Percentiles rank a stretch among this genome's conserved stretches.
phyloP scores from a whole-genome alignment of 176 grass and related monocot genomes.

The Miscanthus lutarioriparius region DNA sequence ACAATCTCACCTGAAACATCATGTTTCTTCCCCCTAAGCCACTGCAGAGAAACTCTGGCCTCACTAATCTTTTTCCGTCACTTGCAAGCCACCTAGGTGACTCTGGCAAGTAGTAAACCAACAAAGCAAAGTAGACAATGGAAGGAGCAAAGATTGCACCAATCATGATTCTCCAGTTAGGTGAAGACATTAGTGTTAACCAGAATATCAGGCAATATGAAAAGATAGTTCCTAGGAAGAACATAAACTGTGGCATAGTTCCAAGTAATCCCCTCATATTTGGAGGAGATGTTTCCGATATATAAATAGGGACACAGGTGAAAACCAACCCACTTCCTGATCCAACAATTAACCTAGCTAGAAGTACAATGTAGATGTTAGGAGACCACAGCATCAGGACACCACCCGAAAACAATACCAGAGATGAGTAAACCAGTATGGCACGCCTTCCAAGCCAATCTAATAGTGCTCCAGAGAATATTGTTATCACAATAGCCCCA shows the following conservation, averaged over 20 bases:
- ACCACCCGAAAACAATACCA: constrained; percentile 60
- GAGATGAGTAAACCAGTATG: constrained; percentile 74
- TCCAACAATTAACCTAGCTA: constrained; percentile 83
- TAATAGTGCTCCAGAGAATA: constrained; percentile 76
- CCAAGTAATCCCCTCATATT: constrained; percentile 70
- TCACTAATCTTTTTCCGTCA: constrained; percentile 59
- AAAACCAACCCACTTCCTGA: constrained; percentile 85
- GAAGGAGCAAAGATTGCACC: constrained; percentile 74
- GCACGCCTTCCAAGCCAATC: constrained; percentile 75
- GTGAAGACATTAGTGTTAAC: constrained; percentile 57
- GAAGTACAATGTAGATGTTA: constrained; percentile 78
- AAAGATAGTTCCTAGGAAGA: constrained; percentile 67
- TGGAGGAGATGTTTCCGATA: constrained; percentile 86
- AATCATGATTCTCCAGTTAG: constrained; percentile 78
- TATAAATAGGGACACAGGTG: constrained; percentile 89
- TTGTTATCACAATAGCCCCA: constrained; percentile 70
- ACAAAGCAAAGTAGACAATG: constrained; percentile 69
- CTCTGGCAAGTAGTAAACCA: constrained; percentile 83
- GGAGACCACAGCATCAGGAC: constrained; percentile 81
- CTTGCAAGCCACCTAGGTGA: constrained; percentile 93
- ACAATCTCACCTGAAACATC: constrained; percentile 76
- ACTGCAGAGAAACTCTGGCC: constrained; percentile 63
- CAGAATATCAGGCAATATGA: constrained; percentile 94
- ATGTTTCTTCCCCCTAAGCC: constrained; percentile 74
- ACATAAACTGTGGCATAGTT: constrained; percentile 79